These are phyloP conservation scores for Gossypium bickii DNA, from an alignment of 345 rosid species.

Conservation along the genomic window DNA sequence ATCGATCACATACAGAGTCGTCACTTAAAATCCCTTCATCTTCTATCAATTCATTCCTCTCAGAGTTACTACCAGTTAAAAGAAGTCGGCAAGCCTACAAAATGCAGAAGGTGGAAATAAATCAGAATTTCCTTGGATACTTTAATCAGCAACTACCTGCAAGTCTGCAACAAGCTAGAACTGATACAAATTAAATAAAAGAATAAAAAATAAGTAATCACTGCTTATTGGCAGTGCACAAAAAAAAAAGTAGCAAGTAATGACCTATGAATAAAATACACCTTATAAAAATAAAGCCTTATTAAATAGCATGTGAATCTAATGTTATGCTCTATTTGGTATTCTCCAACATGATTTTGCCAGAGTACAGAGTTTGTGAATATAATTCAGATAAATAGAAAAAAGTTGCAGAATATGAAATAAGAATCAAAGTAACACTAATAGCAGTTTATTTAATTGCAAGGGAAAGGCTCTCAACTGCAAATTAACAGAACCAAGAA, in stretches of 20 bases:
- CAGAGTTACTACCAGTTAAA: constrained; percentile 46
- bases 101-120: not conserved
- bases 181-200: not conserved
- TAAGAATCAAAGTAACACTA: not conserved
- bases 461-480: not conserved
- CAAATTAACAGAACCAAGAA: constrained; percentile 8
- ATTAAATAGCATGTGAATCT: not conserved
- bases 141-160: not conserved
- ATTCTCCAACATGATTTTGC: not conserved
- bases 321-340: not conserved
- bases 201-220: too few species aligned
- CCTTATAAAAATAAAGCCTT: too few species aligned
- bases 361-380: not conserved
- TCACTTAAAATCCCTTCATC: constrained; percentile 47
- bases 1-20: constrained; percentile 42
- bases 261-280: too few species aligned
- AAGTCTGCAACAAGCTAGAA: not conserved
- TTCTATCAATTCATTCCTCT: constrained; percentile 46
- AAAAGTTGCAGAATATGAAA: not conserved
- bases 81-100: constrained; percentile 70
- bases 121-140: constrained; percentile 9
- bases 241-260: too few species aligned
- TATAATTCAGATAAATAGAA: not conserved
- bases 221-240: too few species aligned
- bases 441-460: not conserved